Base-by-base conservation (phyloP, 768 basidiomycete genomes). In the Solioccasus polychromus region DNA sequence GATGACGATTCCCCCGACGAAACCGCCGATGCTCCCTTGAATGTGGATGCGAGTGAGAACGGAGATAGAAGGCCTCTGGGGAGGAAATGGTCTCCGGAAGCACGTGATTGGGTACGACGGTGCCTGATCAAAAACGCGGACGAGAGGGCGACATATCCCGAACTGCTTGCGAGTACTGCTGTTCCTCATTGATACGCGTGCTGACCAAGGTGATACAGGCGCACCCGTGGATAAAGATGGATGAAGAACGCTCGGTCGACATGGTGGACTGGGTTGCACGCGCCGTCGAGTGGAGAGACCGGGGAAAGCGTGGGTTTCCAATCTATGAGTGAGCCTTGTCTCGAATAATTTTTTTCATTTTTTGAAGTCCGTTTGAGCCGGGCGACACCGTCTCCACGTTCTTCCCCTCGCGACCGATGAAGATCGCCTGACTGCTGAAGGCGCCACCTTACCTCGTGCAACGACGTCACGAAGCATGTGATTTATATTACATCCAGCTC, bases 71-170 rank as follows among this genome's bases (percentile, higher is more conserved):
- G 25, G 32, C 42, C 52, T 12, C 28, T n/a, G 1, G 31, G 42
- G 39, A 58, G 63, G 40, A 57, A 18, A 37, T 66, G 64, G 64
- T 53, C 66, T 19, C 45, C 66, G 3, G 72, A 73, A 11, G 92
- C 92, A 11, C 76, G 83, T 43, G 85, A 93, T 51, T 98, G 92
- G 75, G 85, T 97, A 17, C 75, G 77, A 6, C 71, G 67, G 43
- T 97, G 94, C 64, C 68, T 99, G 44, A 70, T 79, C 55, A 96
- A 96, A 71, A 77, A 83, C 41, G 88, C 95, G 0, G 76, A 80
- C 34, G 73, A 72, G 39, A 71, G 95, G 40, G 89, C 92, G 8
- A 90, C 82, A 0, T 99, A 97, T 64, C 76, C 78, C 23, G 80
- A 94, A 54, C 68, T 99, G 29, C 71, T 96, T 48, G 87, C 80